These are phyloP conservation scores for Silene coronaria DNA, from an alignment of 179 eudicot genomes.

Conservation along the genomic window DNA sequence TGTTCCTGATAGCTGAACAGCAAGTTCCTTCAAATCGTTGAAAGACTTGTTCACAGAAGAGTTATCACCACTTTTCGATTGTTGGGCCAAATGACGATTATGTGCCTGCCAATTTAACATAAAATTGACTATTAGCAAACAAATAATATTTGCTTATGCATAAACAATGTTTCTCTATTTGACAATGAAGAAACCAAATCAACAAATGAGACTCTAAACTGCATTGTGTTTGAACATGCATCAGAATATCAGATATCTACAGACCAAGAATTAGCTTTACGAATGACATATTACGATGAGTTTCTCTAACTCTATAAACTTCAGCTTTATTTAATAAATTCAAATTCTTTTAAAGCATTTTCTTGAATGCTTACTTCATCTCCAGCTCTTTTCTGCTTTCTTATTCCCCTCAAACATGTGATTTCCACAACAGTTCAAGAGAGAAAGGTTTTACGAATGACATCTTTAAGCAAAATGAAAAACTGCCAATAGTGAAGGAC, in stretches of 20 bases:
- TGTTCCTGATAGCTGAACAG: conserved; percentile 60
- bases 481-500: neutral
- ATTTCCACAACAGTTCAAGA: neutral
- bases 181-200: neutral
- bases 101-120: conserved; percentile 49
- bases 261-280: neutral
- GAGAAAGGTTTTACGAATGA: neutral
- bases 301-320: neutral
- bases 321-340: too few species aligned
- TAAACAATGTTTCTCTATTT: neutral
- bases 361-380: neutral
- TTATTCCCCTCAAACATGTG: neutral
- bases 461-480: neutral
- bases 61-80: conserved; percentile 38
- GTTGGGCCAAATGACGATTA: conserved; percentile 43
- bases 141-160: neutral
- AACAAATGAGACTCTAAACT: neutral
- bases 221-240: neutral
- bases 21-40: conserved; percentile 76
- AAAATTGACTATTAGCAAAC: neutral
- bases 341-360: neutral
- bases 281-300: neutral
- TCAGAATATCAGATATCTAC: neutral
- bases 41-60: conserved; percentile 42
- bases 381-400: neutral